Percentiles rank a stretch among this genome's conserved stretches.
phyloP scores from a whole-genome alignment of 1,284 basidiomycete genomes.

The Fereydounia khargensis region DNA sequence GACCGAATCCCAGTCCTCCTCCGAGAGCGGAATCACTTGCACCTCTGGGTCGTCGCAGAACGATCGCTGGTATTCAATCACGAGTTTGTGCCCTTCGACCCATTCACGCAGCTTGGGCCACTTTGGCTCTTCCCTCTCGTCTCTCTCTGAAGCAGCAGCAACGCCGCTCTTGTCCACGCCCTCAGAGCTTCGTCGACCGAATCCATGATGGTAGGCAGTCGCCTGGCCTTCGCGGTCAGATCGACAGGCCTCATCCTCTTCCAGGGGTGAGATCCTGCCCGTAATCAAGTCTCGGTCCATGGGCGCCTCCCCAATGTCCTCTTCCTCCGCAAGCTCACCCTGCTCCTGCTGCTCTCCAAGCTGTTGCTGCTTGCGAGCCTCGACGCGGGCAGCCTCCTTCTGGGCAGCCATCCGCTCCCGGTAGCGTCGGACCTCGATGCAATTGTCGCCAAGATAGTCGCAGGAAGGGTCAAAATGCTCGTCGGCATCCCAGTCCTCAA shows the following conservation, averaged over 20 bases:
- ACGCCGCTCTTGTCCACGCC: conserved; percentile 5
- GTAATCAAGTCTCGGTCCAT: conserved; percentile 36
- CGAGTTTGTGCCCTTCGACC: conserved; percentile 51
- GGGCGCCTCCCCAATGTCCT: conserved; percentile 38
- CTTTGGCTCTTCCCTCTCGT: conserved; percentile 3
- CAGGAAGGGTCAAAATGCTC: conserved; percentile 36
- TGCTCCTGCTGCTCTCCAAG: conserved; percentile 10
- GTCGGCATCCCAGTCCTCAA: conserved; percentile 42
- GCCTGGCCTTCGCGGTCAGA: conserved; percentile 26
- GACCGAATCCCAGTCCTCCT: conserved; percentile 33
- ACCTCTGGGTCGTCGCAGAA: conserved; percentile 41
- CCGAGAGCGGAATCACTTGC: conserved; percentile 39
- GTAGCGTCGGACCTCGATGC: conserved; percentile 42
- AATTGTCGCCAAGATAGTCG: conserved; percentile 54
- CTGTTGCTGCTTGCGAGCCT: conserved; percentile 3
- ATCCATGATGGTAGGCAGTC: neutral
- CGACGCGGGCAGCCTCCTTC: conserved; percentile 7
- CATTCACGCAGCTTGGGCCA: conserved; percentile 46
- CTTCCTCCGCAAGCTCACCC: conserved; percentile 16
- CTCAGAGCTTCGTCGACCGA: neutral
- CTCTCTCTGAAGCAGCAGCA: neutral
- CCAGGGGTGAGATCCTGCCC: conserved; percentile 17
- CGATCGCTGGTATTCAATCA: conserved; percentile 46
- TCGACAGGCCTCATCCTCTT: conserved; percentile 27
- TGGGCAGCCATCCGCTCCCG: conserved; percentile 16